These are phyloP conservation scores for Fraxinus anomala DNA, from an alignment of 257 asterid species.

Conservation along the genomic window DNA sequence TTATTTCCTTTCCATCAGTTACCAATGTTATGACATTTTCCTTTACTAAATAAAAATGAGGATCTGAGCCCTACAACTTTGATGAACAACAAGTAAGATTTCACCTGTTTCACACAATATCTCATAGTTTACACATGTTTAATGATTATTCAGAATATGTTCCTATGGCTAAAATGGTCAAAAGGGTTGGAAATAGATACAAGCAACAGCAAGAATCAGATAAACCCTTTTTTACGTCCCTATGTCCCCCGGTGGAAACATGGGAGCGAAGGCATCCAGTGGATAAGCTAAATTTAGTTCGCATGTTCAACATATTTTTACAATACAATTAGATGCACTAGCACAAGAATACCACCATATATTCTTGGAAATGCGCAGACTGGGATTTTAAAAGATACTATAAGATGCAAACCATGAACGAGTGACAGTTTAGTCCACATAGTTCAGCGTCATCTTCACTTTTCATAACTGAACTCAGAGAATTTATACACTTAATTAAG, in stretches of 20 bases:
- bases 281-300: background rate
- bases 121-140: background rate
- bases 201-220: background rate
- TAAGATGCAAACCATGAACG: background rate
- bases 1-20: background rate
- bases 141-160: background rate
- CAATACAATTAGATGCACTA: background rate
- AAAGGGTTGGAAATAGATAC: background rate
- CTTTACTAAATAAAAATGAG: background rate
- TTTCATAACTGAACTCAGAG: background rate
- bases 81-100: background rate
- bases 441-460: background rate
- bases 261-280: background rate
- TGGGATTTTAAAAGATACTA: background rate
- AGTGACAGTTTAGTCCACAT: background rate
- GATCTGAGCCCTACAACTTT: background rate
- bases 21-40: background rate
- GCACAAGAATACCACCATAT: background rate
- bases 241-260: background rate
- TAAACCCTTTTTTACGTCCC: background rate
- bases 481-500: background rate
- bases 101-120: background rate
- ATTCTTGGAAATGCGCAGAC: background rate
- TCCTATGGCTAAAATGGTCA: background rate
- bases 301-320: background rate